Conservation (phyloP, 2,329 filamentous ascomycete genomes). For the Pleurostoma richardsiae region DNA sequence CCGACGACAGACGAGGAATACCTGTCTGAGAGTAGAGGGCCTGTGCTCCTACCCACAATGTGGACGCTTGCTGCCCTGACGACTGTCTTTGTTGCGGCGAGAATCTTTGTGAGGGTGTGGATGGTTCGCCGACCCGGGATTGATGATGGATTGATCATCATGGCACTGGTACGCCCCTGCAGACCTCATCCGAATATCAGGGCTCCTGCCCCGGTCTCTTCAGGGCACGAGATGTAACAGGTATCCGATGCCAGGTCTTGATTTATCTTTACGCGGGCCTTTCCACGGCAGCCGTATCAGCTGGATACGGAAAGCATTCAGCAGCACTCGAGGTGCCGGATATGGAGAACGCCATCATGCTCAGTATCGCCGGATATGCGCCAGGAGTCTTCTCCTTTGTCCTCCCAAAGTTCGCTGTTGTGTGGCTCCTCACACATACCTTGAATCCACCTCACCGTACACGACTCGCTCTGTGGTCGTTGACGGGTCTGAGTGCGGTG, state of each 20-base stretch:
- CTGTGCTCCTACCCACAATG: constrained; percentile 22
- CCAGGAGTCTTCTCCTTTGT: constrained; percentile 31
- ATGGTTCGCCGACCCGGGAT: constrained; percentile 24
- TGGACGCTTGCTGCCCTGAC: constrained; percentile 23
- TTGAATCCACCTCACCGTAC: constrained; percentile 22
- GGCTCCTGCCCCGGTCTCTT: no score
- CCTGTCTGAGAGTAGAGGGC: constrained; percentile 22
- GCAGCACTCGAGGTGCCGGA: constrained; percentile 21
- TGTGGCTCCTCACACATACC: constrained; percentile 29
- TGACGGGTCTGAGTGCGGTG: no score
- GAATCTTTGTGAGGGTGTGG: constrained; percentile 24
- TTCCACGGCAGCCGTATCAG: constrained; percentile 23
- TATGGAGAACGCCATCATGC: constrained; percentile 19
- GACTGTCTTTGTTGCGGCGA: constrained; percentile 21
- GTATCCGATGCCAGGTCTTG: constrained; percentile 8
- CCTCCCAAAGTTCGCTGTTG: constrained; percentile 35
- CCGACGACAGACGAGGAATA: no score
- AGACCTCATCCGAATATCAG: no score
- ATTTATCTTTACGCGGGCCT: constrained; percentile 25
- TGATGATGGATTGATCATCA: constrained; percentile 30
- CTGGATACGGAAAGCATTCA: constrained; percentile 27
- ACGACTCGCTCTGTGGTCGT: no score
- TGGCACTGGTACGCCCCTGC: constrained; percentile 18
- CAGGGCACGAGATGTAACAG: no score
- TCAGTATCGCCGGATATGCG: constrained; percentile 23